phyloP scores from a whole-genome alignment of 2,329 filamentous ascomycete genomes.

The Biscogniauxia marginata region DNA sequence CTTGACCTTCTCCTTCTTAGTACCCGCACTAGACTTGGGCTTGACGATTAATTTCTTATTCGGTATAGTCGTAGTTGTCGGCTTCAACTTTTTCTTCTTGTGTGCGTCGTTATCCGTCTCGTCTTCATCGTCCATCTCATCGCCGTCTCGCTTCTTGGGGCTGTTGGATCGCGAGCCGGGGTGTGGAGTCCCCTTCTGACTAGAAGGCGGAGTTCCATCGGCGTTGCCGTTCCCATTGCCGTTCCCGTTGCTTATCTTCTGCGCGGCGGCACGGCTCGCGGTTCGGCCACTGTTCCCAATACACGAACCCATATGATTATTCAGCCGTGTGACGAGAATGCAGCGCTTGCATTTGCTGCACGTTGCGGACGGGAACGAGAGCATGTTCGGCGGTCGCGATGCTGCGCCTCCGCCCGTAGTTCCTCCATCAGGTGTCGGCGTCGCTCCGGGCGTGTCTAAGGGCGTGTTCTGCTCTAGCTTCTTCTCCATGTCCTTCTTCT shows the following conservation, averaged over 20 bases:
- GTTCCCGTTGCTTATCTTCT: slow-evolving; percentile 61
- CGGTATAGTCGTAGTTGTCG: slow-evolving; percentile 37
- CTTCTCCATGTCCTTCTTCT: slow-evolving; percentile 75
- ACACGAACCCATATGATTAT: slow-evolving; percentile 68
- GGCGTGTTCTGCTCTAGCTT: slow-evolving; percentile 42
- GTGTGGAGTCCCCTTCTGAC: slow-evolving; percentile 60
- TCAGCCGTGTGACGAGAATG: slow-evolving; percentile 63
- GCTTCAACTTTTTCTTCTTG: slow-evolving; percentile 61
- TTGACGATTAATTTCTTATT: slow-evolving; percentile 60
- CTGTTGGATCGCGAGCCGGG: slow-evolving; percentile 54
- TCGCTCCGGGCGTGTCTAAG: slow-evolving; percentile 41
- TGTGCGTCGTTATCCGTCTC: slow-evolving; percentile 49
- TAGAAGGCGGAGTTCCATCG: slow-evolving; percentile 59
- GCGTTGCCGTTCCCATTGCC: slow-evolving; percentile 44
- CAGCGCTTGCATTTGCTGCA: slow-evolving; percentile 68
- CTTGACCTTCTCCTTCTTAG: slow-evolving; percentile 58
- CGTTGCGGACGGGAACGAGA: slow-evolving; percentile 64
- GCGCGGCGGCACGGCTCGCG: slow-evolving; percentile 59
- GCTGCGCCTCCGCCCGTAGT: slow-evolving; percentile 29
- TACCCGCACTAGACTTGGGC: slow-evolving; percentile 40
- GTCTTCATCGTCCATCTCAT: slow-evolving; percentile 54
- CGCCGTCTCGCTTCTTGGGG: slow-evolving; percentile 56
- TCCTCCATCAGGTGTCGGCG: slow-evolving; percentile 46
- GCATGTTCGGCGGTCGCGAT: slow-evolving; percentile 55
- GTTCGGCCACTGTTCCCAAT: slow-evolving; percentile 65